These are phyloP conservation scores for Brassica rapa DNA, from an alignment of 345 rosid genomes.

Conservation along the genomic window DNA sequence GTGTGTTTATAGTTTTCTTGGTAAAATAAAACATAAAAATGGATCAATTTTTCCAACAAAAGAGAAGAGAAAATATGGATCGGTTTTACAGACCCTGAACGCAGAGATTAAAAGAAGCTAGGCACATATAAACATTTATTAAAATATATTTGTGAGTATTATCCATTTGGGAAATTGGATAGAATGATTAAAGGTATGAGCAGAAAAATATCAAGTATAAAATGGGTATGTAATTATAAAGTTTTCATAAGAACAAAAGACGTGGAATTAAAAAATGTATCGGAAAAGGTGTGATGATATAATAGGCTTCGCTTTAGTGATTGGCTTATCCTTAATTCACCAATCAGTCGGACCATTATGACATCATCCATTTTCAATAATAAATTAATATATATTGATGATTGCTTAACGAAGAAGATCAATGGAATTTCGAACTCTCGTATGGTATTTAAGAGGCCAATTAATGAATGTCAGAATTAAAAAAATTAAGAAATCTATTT, in stretches of 20 bases:
- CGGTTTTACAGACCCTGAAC: neutral
- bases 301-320: conserved; percentile 21
- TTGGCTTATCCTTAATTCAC: conserved; percentile 44
- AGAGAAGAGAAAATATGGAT: neutral
- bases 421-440: neutral
- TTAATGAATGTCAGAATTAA: neutral
- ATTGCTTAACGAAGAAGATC: conserved; percentile 33
- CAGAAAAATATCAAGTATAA: neutral
- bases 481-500: neutral
- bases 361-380: conserved; percentile 26
- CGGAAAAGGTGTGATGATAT: conserved; percentile 29
- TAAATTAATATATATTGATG: conserved; percentile 7
- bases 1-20: neutral
- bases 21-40: neutral
- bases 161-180: conserved; percentile 4
- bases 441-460: neutral
- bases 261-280: conserved; percentile 17
- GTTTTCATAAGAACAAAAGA: neutral
- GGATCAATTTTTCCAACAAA: neutral
- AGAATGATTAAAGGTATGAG: conserved; percentile 4
- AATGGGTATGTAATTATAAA: neutral
- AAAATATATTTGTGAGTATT: neutral
- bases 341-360: conserved; percentile 35
- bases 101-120: neutral
- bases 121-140: neutral